phyloP scores from a whole-genome alignment of 331 rosid genomes.

The Pyracantha coccinea region DNA sequence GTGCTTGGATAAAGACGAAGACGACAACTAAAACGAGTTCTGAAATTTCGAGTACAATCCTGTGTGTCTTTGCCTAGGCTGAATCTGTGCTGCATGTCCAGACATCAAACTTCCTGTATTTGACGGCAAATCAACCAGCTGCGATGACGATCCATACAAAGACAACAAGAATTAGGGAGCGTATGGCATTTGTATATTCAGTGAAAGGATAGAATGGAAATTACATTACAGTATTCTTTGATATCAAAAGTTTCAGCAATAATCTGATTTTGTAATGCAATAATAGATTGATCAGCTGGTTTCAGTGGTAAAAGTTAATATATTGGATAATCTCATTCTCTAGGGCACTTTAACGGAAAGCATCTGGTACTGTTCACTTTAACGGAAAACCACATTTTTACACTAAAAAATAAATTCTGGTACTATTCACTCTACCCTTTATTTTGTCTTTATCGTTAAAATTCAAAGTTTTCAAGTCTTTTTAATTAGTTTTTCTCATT shows the following conservation, averaged over 20 bases:
- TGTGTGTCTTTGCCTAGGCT: slow-evolving; percentile 5
- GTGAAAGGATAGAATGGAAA: background rate
- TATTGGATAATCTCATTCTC: too few relatives aligned
- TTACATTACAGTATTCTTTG: background rate
- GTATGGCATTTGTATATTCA: background rate
- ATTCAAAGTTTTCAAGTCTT: too few relatives aligned
- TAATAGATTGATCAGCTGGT: background rate
- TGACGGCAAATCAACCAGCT: too few relatives aligned
- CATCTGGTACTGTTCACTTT: too few relatives aligned
- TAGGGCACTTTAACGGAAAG: too few relatives aligned
- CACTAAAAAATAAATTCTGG: too few relatives aligned
- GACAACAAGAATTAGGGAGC: background rate
- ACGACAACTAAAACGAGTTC: slow-evolving; percentile 16
- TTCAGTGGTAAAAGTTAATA: background rate
- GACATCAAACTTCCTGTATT: background rate
- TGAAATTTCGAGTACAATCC: background rate
- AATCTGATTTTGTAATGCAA: background rate
- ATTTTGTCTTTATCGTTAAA: too few relatives aligned
- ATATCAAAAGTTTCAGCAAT: background rate
- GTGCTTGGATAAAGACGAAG: slow-evolving; percentile 64
- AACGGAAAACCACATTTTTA: too few relatives aligned
- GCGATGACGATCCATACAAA: background rate
- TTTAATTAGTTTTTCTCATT: too few relatives aligned
- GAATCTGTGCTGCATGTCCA: background rate
- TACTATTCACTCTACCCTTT: too few relatives aligned